A percentile compares a stretch with the other conserved stretches of the same genome.
phyloP scores from a whole-genome alignment of 495 filamentous ascomycete genomes.

The Aspergillus wentii region DNA sequence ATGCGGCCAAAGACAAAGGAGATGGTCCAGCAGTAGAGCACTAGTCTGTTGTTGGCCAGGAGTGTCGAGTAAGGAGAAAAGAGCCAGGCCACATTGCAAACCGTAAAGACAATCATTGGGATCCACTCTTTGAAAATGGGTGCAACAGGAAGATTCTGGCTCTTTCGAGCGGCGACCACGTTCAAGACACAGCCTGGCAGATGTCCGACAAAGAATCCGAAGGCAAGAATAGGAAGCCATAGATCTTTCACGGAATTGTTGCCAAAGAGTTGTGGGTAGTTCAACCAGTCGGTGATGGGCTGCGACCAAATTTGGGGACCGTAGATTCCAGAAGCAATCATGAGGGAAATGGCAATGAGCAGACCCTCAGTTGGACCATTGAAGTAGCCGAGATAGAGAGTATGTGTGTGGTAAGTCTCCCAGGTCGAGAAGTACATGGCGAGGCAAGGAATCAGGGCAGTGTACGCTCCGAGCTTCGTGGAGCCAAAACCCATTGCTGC shows the following conservation, averaged over 20 bases:
- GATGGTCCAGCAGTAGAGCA: constrained; percentile 90
- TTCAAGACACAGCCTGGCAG: constrained; percentile 77
- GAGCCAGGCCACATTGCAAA: constrained; percentile 74
- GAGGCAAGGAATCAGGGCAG: constrained; percentile 82
- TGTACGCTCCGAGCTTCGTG: constrained; percentile 79
- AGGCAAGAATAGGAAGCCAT: constrained; percentile 75
- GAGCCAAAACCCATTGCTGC: constrained; percentile 88
- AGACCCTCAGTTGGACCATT: constrained; percentile 97
- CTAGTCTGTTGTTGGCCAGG: constrained; percentile 74
- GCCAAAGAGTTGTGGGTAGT: constrained; percentile 54
- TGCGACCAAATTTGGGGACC: constrained; percentile 85
- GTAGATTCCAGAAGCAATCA: constrained; percentile 80
- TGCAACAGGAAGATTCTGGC: constrained; percentile 66
- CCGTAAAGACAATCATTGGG: constrained; percentile 77
- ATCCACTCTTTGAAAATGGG: constrained; percentile 94
- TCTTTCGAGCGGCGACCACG: constrained; percentile 69
- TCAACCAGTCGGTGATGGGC: constrained; percentile 60
- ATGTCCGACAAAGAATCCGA: constrained; percentile 71
- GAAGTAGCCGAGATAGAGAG: constrained; percentile 92
- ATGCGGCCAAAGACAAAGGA: constrained; percentile 97
- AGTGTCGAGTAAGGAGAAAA: constrained; percentile 80
- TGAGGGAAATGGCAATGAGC: constrained; percentile 77
- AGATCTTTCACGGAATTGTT: constrained; percentile 71
- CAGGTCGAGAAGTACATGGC: constrained; percentile 99
- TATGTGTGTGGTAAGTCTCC: constrained; percentile 99